Conservation (phyloP, 164 flowering plant genomes). For the Magnolia sinica region DNA sequence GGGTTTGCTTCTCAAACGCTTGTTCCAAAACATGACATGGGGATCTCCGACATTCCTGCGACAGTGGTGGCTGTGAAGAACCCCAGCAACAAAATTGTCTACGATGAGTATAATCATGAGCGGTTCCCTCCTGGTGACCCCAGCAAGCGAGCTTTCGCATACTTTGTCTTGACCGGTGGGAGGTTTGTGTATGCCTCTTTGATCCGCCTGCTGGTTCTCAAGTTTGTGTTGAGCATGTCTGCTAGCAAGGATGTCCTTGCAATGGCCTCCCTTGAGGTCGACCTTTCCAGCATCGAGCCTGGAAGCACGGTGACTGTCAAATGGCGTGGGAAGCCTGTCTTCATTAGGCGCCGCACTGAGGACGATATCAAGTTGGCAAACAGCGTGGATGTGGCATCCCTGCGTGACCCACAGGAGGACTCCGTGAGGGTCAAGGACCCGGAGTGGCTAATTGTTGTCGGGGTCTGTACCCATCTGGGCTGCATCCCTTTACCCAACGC, state of each 20-base stretch:
- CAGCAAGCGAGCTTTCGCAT: conserved; percentile 22
- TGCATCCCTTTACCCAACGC: conserved; percentile 21
- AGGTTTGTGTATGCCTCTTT: conserved; percentile 17
- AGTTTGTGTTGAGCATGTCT: conserved; percentile 22
- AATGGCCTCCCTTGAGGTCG: conserved; percentile 22
- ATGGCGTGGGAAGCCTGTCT: conserved; percentile 18
- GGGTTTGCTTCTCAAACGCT: conserved; percentile 19
- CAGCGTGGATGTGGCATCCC: conserved; percentile 8
- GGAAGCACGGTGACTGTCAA: conserved; percentile 18
- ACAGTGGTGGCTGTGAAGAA: conserved; percentile 18
- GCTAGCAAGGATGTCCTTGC: conserved; percentile 24
- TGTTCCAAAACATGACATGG: conserved; percentile 8
- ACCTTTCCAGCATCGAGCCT: conserved; percentile 14
- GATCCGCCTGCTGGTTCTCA: conserved; percentile 19
- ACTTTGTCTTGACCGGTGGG: conserved; percentile 18
- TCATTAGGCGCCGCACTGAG: conserved; percentile 13
- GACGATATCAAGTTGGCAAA: conserved; percentile 18
- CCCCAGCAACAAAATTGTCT: conserved; percentile 13
- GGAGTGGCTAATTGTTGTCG: conserved; percentile 22
- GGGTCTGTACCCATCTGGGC: conserved; percentile 18
- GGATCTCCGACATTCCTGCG: conserved; percentile 6
- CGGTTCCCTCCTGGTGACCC: conserved; percentile 22
- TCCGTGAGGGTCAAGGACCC: conserved; percentile 17
- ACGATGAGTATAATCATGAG: conserved; percentile 17
- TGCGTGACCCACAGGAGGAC: conserved; percentile 19